Evolutionary conservation across 441 rosid genomes (phyloP).

Genomic region (Erodium moschatum): DNA sequence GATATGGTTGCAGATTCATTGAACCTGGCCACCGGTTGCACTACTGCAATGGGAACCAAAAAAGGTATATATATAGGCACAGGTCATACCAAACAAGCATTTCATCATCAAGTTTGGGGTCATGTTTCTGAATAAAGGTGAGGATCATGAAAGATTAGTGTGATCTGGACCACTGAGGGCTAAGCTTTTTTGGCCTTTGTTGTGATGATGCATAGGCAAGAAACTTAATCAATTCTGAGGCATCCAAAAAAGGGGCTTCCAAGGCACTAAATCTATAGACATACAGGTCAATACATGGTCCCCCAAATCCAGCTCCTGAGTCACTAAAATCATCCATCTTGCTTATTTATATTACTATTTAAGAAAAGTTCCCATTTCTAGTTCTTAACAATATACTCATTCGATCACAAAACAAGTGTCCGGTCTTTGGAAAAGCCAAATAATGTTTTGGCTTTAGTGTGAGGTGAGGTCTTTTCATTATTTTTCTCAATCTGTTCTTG

Average conservation of each 20-base stretch:
- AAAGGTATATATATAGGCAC: neutral
- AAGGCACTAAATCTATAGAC: too few relatives aligned
- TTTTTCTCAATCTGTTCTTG: too few relatives aligned
- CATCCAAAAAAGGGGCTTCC: neutral
- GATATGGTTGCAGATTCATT: neutral
- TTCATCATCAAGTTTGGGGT: neutral
- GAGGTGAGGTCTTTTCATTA: too few relatives aligned
- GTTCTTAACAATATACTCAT: too few relatives aligned
- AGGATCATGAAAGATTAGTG: neutral
- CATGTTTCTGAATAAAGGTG: neutral
- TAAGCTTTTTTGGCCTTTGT: neutral
- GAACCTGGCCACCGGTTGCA: neutral
- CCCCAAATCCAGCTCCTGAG: too few relatives aligned
- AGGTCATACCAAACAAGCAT: neutral
- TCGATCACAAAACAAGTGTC: too few relatives aligned
- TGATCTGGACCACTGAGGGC: neutral
- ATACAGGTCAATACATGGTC: too few relatives aligned
- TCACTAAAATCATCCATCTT: too few relatives aligned
- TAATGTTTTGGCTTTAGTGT: too few relatives aligned
- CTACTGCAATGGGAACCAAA: neutral
- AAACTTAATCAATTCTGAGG: neutral
- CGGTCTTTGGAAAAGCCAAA: too few relatives aligned
- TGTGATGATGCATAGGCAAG: slow-evolving; percentile 1
- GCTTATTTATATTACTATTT: too few relatives aligned
- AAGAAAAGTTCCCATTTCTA: too few relatives aligned